Conservation (phyloP, 768 basidiomycete genomes). For the Podaxis sp. region DNA sequence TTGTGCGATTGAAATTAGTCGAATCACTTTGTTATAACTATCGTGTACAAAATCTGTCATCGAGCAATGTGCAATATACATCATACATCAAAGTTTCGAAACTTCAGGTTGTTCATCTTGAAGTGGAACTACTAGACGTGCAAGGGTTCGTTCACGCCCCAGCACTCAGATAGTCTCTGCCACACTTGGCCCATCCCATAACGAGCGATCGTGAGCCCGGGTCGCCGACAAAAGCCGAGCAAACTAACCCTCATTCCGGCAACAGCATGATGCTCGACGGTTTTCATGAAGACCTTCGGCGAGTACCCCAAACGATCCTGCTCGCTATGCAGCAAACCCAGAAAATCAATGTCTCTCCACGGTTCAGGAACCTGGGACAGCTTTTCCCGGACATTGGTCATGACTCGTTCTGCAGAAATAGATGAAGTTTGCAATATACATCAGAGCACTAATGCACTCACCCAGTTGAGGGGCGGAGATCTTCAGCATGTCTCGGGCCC, state of each 20-base stretch:
- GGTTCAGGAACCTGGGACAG: constrained; percentile 31
- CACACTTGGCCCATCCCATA: constrained; percentile 49
- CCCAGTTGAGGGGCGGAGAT: background rate
- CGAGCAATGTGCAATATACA: background rate
- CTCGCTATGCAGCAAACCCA: background rate
- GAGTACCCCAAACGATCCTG: background rate
- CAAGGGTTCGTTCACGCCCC: constrained; percentile 41
- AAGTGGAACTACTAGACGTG: constrained; percentile 2
- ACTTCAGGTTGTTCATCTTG: background rate
- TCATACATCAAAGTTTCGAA: background rate
- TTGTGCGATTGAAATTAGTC: background rate
- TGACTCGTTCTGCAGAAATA: constrained; percentile 27
- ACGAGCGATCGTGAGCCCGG: constrained; percentile 1
- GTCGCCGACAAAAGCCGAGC: background rate
- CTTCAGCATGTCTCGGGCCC: constrained; percentile 55
- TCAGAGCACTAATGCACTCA: background rate
- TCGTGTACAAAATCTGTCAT: background rate
- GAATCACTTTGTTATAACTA: background rate
- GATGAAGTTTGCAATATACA: background rate
- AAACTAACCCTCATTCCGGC: constrained; percentile 81
- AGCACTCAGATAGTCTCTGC: constrained; percentile 44
- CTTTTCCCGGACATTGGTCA: constrained; percentile 29
- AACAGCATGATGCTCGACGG: constrained; percentile 74
- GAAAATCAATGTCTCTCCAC: background rate
- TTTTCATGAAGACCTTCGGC: constrained; percentile 30